Evolutionary conservation across 2,329 filamentous ascomycete species (phyloP).

Genomic region (Trichophyton verrucosum): DNA sequence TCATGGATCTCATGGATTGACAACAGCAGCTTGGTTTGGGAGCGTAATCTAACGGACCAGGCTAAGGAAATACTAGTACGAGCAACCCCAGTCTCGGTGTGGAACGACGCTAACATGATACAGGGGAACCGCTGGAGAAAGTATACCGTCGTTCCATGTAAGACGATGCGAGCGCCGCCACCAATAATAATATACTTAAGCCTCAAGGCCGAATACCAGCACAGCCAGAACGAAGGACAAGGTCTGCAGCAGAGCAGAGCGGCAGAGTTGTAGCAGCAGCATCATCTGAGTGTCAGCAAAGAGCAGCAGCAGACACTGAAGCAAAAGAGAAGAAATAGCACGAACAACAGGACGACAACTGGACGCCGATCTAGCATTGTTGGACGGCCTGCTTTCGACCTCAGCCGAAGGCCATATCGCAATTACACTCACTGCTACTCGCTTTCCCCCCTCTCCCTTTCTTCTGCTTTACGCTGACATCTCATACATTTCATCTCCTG

Average conservation of each 20-base stretch:
- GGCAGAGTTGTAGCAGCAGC: neutral
- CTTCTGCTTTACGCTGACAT: neutral
- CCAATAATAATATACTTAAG: constrained; percentile 5
- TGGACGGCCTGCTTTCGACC: neutral
- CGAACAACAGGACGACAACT: neutral
- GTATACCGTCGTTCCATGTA: constrained; percentile 1
- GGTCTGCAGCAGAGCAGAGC: neutral
- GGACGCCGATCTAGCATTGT: neutral
- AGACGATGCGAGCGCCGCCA: constrained; percentile 3
- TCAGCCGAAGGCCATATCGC: neutral
- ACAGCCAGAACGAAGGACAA: constrained; percentile 2
- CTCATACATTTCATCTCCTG: constrained; percentile 1
- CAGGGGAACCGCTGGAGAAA: constrained; percentile 5
- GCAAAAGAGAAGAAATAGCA: neutral
- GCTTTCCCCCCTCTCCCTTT: neutral
- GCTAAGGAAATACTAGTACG: constrained; percentile 4
- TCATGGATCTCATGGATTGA: neutral
- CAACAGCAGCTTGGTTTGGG: neutral
- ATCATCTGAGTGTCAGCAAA: neutral
- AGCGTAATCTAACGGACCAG: neutral
- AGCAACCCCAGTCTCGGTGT: neutral
- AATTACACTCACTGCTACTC: neutral
- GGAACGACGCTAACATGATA: constrained; percentile 3
- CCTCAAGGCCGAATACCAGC: constrained; percentile 5
- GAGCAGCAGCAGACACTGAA: neutral